Evolutionary conservation across 139 green algal genomes (phyloP).

Genomic region (Micractinium sp.): DNA sequence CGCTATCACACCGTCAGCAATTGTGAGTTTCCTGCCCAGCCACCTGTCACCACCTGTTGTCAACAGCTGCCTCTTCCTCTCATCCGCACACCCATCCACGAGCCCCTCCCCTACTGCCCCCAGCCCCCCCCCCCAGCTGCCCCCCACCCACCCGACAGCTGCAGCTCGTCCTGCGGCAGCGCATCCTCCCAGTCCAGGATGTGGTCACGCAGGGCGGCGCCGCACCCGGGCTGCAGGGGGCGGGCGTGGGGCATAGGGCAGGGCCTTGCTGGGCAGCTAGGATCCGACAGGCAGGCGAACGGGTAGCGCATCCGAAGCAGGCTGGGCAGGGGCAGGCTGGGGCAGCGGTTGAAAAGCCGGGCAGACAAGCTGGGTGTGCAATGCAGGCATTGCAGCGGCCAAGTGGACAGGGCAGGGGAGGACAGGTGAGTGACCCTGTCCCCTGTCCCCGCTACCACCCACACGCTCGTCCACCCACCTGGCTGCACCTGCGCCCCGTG

Average conservation of each 20-base stretch:
- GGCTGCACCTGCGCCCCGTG: constrained; percentile 80
- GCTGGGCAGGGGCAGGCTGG: neutral
- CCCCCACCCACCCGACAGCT: constrained; percentile 56
- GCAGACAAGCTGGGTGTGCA: too few species aligned
- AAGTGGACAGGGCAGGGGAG: neutral
- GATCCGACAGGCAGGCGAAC: neutral
- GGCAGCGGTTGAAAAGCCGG: neutral
- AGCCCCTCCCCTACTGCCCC: too few species aligned
- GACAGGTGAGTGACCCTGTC: neutral
- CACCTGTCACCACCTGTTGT: too few species aligned
- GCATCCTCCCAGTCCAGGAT: constrained; percentile 92
- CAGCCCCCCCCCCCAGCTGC: too few species aligned
- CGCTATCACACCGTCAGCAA: too few species aligned
- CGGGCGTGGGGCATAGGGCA: too few species aligned
- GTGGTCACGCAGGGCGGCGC: constrained; percentile 73
- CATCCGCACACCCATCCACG: too few species aligned
- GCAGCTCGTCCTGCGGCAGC: constrained; percentile 86
- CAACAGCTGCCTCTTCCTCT: too few species aligned
- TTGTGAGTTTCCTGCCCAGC: too few species aligned
- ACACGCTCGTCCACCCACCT: neutral
- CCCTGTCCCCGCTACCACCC: neutral
- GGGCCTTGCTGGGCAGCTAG: too few species aligned
- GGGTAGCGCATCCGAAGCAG: neutral
- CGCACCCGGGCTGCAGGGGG: constrained; percentile 51
- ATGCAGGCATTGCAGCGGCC: too few species aligned